Evolutionary conservation across 495 filamentous ascomycete species (phyloP).

Genomic region (Aspergillus asperescens): DNA sequence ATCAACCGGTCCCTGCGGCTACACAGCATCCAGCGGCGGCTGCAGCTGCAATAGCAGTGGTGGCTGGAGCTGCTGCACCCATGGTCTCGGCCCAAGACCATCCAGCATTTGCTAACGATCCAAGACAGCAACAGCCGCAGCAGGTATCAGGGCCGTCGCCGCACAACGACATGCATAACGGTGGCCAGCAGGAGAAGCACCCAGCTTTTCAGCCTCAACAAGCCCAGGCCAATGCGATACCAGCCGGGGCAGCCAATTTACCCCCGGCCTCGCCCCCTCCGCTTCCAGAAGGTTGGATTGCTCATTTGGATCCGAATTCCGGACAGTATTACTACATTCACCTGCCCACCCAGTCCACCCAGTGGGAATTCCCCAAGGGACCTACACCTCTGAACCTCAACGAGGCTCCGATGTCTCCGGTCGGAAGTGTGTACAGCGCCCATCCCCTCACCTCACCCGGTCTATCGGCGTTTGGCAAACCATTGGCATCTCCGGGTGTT

Average conservation of each 20-base stretch:
- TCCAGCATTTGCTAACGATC: slow-evolving; percentile 85
- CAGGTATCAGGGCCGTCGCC: slow-evolving; percentile 38
- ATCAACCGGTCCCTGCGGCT: slow-evolving; percentile 20
- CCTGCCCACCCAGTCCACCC: slow-evolving; percentile 88
- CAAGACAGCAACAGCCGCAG: slow-evolving; percentile 45
- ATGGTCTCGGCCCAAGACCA: slow-evolving; percentile 55
- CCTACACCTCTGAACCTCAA: slow-evolving; percentile 79
- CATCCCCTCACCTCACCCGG: slow-evolving; percentile 71
- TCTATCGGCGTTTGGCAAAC: slow-evolving; percentile 65
- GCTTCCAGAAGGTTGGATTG: slow-evolving; percentile 96
- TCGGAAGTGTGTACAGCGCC: slow-evolving; percentile 66
- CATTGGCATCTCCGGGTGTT: slow-evolving; percentile 70
- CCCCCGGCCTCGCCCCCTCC: slow-evolving; percentile 81
- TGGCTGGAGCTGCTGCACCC: slow-evolving; percentile 23
- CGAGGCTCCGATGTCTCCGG: slow-evolving; percentile 71
- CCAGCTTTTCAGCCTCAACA: slow-evolving; percentile 17
- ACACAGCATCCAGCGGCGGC: slow-evolving; percentile 22
- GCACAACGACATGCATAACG: slow-evolving; percentile 30
- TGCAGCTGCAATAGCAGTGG: slow-evolving; percentile 29
- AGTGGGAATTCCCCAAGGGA: slow-evolving; percentile 97
- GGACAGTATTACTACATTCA: slow-evolving; percentile 99
- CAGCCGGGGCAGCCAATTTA: slow-evolving; percentile 51
- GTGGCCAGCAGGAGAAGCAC: slow-evolving; percentile 18
- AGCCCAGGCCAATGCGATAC: slow-evolving; percentile 30
- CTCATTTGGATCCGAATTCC: slow-evolving; percentile 88